phyloP scores from a whole-genome alignment of 2,329 filamentous ascomycete genomes.

The Paradendryphiella salina region DNA sequence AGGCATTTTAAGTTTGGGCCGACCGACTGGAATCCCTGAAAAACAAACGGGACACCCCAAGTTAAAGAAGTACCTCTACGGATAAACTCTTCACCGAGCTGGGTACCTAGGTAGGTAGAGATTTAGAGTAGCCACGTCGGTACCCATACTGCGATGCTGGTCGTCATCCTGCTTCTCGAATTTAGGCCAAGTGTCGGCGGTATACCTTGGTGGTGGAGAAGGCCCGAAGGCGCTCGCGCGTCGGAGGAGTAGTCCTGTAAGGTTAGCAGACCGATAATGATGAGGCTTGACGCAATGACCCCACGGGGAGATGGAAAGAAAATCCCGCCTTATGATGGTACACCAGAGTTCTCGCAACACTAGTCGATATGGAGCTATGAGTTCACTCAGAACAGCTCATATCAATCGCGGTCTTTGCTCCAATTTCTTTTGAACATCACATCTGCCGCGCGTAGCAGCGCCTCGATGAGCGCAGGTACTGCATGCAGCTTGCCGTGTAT shows the following conservation, averaged over 20 bases:
- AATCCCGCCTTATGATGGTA: neutral
- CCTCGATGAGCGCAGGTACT: neutral
- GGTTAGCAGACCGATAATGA: neutral
- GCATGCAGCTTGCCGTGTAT: slow-evolving; percentile 1
- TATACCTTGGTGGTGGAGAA: neutral
- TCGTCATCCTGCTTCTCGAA: slow-evolving; percentile 1
- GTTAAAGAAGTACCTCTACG: neutral
- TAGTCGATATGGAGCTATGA: no score
- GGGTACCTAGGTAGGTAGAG: neutral
- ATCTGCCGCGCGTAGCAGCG: neutral
- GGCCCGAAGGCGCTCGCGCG: neutral
- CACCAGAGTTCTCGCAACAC: no score
- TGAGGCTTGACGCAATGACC: slow-evolving; percentile 8
- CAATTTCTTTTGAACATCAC: neutral
- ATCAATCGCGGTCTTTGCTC: neutral
- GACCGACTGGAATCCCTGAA: neutral
- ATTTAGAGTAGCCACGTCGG: slow-evolving; percentile 1
- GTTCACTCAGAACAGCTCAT: no score
- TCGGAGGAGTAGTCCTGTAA: neutral
- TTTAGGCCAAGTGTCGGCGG: neutral
- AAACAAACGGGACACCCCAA: neutral
- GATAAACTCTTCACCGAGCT: slow-evolving; percentile 3
- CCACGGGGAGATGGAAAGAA: slow-evolving; percentile 3
- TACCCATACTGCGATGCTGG: neutral
- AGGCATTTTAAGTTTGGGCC: slow-evolving; percentile 3